phyloP scores from a whole-genome alignment of 139 green algal genomes.

The Picochlorum sp. region DNA sequence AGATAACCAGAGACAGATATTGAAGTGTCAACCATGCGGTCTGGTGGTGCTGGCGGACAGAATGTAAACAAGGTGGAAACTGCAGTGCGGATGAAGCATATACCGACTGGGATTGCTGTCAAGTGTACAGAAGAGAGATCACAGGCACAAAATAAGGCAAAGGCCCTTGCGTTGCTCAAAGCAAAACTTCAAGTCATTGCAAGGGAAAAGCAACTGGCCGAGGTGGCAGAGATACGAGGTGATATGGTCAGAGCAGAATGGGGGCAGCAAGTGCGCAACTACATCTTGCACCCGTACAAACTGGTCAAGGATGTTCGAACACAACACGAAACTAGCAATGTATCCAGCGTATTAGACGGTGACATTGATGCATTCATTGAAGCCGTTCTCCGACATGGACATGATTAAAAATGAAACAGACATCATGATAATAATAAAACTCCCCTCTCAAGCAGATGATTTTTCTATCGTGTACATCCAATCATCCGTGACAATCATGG shows the following conservation, averaged over 20 bases:
- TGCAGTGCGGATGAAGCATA: conserved; percentile 80
- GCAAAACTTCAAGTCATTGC: conserved; percentile 75
- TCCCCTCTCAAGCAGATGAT: background rate
- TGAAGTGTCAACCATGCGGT: conserved; percentile 74
- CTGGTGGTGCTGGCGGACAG: conserved; percentile 75
- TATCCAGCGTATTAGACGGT: conserved; percentile 68
- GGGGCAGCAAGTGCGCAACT: conserved; percentile 96
- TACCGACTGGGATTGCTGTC: conserved; percentile 80
- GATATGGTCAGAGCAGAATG: conserved; percentile 89
- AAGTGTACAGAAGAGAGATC: conserved; percentile 70
- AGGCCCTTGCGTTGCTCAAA: conserved; percentile 63
- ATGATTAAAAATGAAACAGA: background rate
- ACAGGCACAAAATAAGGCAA: conserved; percentile 45
- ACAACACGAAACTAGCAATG: conserved; percentile 55
- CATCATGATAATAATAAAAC: too few species aligned
- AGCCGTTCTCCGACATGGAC: background rate
- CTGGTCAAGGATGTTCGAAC: conserved; percentile 88
- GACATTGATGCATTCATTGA: conserved; percentile 33
- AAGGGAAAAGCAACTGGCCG: conserved; percentile 65
- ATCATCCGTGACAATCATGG: conserved; percentile 9
- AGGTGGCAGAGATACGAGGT: conserved; percentile 78
- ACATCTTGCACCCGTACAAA: conserved; percentile 96
- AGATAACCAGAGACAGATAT: conserved; percentile 70
- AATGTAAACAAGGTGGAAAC: conserved; percentile 99
- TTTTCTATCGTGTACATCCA: conserved; percentile 11